Conservation (phyloP, 2,329 filamentous ascomycete species). For the Blastomyces gilchristii region DNA sequence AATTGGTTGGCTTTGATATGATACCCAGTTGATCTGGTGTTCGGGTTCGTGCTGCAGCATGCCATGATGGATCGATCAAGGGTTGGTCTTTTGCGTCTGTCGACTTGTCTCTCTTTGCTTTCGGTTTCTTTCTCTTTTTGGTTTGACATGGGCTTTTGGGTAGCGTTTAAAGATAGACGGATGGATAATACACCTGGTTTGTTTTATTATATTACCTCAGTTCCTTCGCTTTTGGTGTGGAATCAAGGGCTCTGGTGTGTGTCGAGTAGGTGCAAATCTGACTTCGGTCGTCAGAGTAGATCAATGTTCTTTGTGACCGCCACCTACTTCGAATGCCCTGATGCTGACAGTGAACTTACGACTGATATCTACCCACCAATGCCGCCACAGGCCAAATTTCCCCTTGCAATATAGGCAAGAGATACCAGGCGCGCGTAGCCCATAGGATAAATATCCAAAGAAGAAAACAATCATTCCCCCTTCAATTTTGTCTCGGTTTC, state of each 20-base stretch:
- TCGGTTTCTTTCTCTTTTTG: not conserved
- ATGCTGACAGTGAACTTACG: not conserved
- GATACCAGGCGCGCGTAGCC: not conserved
- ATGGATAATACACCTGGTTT: not conserved
- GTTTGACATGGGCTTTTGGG: too few species aligned
- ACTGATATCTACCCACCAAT: not conserved
- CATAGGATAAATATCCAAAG: not conserved
- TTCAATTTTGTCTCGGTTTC: slow-evolving; percentile 53
- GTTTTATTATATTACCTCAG: not conserved
- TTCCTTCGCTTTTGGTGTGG: too few species aligned
- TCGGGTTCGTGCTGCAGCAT: not conserved
- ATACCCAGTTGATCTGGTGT: slow-evolving; percentile 7
- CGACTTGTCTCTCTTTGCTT: not conserved
- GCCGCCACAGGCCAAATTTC: not conserved
- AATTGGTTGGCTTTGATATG: not conserved
- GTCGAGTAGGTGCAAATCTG: too few species aligned
- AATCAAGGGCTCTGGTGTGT: too few species aligned
- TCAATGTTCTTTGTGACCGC: not conserved
- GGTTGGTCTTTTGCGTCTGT: not conserved
- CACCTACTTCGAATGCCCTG: not conserved
- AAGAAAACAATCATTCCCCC: not conserved
- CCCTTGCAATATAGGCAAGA: not conserved
- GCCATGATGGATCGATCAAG: not conserved
- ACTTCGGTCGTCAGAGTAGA: too few species aligned
- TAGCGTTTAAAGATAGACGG: too few species aligned